phyloP scores from a whole-genome alignment of 176 grass and related monocot genomes.

The Cenchrus fungigraminus region DNA sequence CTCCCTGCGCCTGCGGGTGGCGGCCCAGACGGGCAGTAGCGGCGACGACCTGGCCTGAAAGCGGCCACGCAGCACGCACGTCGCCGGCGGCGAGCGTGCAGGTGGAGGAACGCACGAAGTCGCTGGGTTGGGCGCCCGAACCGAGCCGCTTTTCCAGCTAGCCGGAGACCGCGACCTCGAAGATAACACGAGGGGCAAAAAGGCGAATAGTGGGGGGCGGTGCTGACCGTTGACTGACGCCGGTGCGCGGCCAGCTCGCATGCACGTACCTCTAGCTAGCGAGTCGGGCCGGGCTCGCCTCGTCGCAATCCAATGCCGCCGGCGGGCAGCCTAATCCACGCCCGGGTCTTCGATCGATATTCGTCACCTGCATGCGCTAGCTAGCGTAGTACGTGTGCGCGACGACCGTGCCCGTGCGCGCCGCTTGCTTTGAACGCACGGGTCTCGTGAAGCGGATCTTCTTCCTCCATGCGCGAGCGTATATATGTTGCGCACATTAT shows the following conservation, averaged over 20 bases:
- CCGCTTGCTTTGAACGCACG: not conserved
- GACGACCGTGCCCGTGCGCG: not conserved
- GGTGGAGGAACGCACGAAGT: not conserved
- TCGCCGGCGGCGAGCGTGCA: not conserved
- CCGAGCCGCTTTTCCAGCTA: not conserved
- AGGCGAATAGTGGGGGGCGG: not conserved
- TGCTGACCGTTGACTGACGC: conserved; percentile 27
- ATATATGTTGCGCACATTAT: not conserved
- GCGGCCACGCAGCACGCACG: not conserved
- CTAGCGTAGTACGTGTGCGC: not conserved
- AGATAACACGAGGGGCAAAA: not conserved
- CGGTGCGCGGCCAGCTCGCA: not conserved
- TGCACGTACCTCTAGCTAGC: not conserved
- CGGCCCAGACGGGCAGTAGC: not conserved
- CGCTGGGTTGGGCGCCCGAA: not conserved
- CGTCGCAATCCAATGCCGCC: conserved; percentile 7
- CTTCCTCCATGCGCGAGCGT: too few species aligned
- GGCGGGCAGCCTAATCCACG: not conserved
- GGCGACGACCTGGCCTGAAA: not conserved
- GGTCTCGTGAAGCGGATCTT: not conserved
- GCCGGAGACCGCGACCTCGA: not conserved
- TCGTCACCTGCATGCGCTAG: not conserved
- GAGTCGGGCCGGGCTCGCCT: not conserved
- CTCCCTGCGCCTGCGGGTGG: too few species aligned
- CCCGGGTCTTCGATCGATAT: not conserved